phyloP scores from a whole-genome alignment of 176 grass and related monocot genomes.

The Pharus latifolius region DNA sequence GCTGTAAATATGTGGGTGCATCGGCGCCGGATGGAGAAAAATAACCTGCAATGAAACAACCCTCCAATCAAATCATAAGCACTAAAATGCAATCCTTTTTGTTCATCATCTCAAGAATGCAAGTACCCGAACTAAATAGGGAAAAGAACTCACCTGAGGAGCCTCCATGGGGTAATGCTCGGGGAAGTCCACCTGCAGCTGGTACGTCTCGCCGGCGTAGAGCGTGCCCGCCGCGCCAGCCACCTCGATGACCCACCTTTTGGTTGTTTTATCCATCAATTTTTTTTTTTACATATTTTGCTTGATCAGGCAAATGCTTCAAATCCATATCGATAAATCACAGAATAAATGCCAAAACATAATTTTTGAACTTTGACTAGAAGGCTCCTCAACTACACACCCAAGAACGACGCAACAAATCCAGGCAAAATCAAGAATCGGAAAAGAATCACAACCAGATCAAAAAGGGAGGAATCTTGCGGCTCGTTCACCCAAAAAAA shows the following conservation, averaged over 20 bases:
- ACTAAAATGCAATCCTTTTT: not conserved
- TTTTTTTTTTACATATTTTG: conserved; percentile 1
- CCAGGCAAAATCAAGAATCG: not conserved
- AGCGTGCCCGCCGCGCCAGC: conserved; percentile 59
- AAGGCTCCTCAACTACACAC: not conserved
- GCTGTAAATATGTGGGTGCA: conserved; percentile 88
- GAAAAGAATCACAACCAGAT: not conserved
- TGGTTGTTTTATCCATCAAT: not conserved
- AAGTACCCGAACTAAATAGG: not conserved
- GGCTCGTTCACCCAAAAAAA: not conserved
- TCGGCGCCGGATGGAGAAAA: conserved; percentile 80
- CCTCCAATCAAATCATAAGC: not conserved
- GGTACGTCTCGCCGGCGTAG: conserved; percentile 62
- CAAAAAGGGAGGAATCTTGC: not conserved
- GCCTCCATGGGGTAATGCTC: conserved; percentile 99
- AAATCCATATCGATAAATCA: not conserved
- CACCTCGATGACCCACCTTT: conserved; percentile 90
- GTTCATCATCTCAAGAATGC: not conserved
- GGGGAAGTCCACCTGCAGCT: conserved; percentile 87
- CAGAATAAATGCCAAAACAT: not conserved
- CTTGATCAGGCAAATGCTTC: not conserved
- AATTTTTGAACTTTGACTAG: not conserved
- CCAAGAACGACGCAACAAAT: not conserved
- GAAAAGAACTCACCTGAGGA: conserved; percentile 38
- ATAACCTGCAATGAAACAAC: conserved; percentile 45